Base-by-base conservation (phyloP, 2,329 filamentous ascomycete genomes). In the Stachybotrys echinatus region DNA sequence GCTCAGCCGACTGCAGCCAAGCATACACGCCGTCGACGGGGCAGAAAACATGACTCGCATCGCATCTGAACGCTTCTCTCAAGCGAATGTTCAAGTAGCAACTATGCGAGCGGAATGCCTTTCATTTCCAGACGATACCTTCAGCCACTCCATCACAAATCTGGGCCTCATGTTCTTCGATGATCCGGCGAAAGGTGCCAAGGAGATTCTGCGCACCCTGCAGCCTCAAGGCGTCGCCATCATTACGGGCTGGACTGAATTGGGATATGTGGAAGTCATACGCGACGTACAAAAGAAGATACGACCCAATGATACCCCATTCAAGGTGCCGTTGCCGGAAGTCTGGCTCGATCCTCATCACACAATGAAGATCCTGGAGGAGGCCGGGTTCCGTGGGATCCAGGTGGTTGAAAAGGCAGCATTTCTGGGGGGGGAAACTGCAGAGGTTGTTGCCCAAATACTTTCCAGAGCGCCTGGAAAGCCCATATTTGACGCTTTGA, bases 61-160 rank as follows among this genome's bases (percentile, higher is more conserved):
- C 17, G 53, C 52, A 5, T 39, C 46, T 2, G 54, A 49, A 6
- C 52, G 51, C 14, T 48, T 54, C n/a, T 19, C 45, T 12, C 34
- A 23, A 2, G 42, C 48, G 2, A 51, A 51, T 23, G 47, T 59
- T 14, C 45, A 50, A 4, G 19, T 43, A 4, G 48, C 44, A 12
- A 51, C 52, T 18, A 61, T 60, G 56, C 42, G 50, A 1, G 62
- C 57, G 27, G 61, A 64, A 48, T n/a, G 48, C 1, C 54, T 64
- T 18, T 18, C 27, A 5, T 64, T 63, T 38, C 49, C 53, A 3
- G 63, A 68, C 48, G 54, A 58, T 4, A 58, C 55, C 21, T 73
- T 73, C 56, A 65, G 63, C 0, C 65, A 69, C 54, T 62, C 58
- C 4, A 58, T 73, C 48, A 72, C 65, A 5, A 71, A 68, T 54